Base-by-base conservation (phyloP, 352 stramenopile genomes). In the Globisporangium barbulae region DNA sequence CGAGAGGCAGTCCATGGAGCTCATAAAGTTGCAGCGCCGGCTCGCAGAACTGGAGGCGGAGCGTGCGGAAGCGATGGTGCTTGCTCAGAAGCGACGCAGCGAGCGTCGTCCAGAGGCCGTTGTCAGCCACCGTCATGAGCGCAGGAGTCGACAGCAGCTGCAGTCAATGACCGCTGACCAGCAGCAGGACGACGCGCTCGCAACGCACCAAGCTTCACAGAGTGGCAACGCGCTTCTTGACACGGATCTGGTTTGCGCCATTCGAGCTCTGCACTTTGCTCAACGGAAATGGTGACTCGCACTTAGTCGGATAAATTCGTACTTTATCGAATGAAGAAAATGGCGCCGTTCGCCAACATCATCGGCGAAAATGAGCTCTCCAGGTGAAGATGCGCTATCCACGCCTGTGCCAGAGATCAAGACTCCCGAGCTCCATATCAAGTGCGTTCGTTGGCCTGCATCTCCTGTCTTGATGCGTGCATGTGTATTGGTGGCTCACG, bases 401-500 rank as follows among this genome's bases (percentile, higher is more conserved):
- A 31, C 62, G 17, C 55, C 48, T 33, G 53, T 53, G 49, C 57
- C 30, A 25, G 47, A 60, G 50, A 53, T 28, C n/a, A 62, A 49
- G 28, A 22, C 31, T 2, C 63, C 70, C 25, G 68, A 73, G 64
- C 76, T 91, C 50, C 79, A 81, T 37, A 89, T 91, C 70, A 89
- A 88, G 81, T 90, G 69, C 63, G 73, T 64, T 31, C 63, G 73
- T 64, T 31, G 50, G 28, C 5, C n/a, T 5, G n/a, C 17, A 13
- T 22, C 19, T 21, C 0, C 15, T 19, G 6, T 30, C 44, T 30
- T 25, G 56, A 2, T 39, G 7, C 8, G 28, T 49, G 5, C 57
- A 5, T 28, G 25, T 33, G 3, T 41, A 12, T 41, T 41, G 9
- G 22, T 48, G 21, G 4, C 13, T 52, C 3, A 19, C 47, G 10